A percentile compares a stretch with the other conserved stretches of the same genome.
phyloP scores from a whole-genome alignment of 768 basidiomycete genomes.

The Leccinum imitatum region DNA sequence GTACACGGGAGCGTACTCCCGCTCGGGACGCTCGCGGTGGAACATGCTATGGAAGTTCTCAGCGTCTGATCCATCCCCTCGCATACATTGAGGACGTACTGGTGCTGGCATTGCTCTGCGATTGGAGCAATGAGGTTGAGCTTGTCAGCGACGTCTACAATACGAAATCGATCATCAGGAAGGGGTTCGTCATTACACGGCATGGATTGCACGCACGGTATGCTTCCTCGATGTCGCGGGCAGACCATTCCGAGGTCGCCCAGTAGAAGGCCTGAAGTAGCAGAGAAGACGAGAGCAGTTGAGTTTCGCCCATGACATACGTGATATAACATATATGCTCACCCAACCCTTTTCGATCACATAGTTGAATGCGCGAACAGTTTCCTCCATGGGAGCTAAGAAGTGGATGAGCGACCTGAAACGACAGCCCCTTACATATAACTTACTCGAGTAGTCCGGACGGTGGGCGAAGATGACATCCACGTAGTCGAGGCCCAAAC shows the following conservation, averaged over 20 bases:
- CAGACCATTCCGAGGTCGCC: conserved; percentile 58
- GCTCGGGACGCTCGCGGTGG: conserved; percentile 53
- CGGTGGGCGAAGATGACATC: conserved; percentile 52
- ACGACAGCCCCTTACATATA: not conserved
- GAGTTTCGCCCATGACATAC: not conserved
- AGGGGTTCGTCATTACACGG: not conserved
- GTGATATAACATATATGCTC: not conserved
- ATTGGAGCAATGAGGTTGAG: conserved; percentile 50
- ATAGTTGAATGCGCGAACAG: conserved; percentile 58
- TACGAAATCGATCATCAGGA: not conserved
- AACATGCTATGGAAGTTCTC: conserved; percentile 40
- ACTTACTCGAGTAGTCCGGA: conserved; percentile 31
- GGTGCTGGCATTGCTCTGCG: conserved; percentile 52
- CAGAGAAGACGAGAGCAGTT: not conserved
- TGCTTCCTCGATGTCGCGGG: conserved; percentile 48
- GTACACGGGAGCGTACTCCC: conserved; percentile 49
- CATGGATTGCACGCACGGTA: conserved; percentile 26
- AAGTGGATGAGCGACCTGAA: not conserved
- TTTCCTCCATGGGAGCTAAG: conserved; percentile 49
- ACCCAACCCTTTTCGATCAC: conserved; percentile 51
- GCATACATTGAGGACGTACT: conserved; percentile 27
- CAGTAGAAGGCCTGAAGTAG: conserved; percentile 39
- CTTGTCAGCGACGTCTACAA: conserved; percentile 46
- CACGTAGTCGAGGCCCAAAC: conserved; percentile 56
- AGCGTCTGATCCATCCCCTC: not conserved